Evolutionary conservation across 2,329 filamentous ascomycete species (phyloP), one percentile per base, ranked within the genome.

Genomic region (Fusarium stilboides): DNA sequence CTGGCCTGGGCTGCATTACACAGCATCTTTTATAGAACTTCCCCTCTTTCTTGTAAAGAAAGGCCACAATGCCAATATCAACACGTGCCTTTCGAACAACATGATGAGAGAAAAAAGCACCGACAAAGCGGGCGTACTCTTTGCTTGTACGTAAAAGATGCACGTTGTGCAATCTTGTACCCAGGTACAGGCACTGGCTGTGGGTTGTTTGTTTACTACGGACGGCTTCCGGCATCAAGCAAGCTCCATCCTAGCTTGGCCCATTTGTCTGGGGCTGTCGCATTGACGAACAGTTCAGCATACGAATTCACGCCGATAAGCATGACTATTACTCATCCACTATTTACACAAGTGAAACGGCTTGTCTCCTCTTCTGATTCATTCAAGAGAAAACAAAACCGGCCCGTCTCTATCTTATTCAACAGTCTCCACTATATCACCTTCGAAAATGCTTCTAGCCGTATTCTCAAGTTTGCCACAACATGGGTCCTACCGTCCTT

Each of bases 381-480:
- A 54, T 42, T 37, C 33, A 50, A 60, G 65, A 66, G 47, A 54
- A 56, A 57, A 69, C 50, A 44, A 68, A 49, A 52, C 34, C 57
- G 46, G 46, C 50, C 58, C 60, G 57, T 63, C 31, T 37, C 53
- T 47, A 39, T 34, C 22, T 37, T 49, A 31, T 45, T 44, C 52
- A 59, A 59, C 39, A 24, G 17, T 50, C 58, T 61, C 68, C 68
- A 70, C 68, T 51, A 43, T 37, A 46, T 47, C 47, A 40, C 43
- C 50, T 67, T 70, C 68, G 58, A 70, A 55, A 68, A 70, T 57
- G 63, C 63, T 70, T 70, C 68, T 70, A 70, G 63, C 59, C 59
- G 58, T 24, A 52, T 70, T 69, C 68, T 49, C 57, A 65, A 53
- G 63, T 65, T 70, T 56, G 67, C 68, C 63, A 70, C 63, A 28